These are phyloP conservation scores for Suhomyces wounanorum DNA, from an alignment of 1,139 yeast genomes.

Conservation along the genomic window DNA sequence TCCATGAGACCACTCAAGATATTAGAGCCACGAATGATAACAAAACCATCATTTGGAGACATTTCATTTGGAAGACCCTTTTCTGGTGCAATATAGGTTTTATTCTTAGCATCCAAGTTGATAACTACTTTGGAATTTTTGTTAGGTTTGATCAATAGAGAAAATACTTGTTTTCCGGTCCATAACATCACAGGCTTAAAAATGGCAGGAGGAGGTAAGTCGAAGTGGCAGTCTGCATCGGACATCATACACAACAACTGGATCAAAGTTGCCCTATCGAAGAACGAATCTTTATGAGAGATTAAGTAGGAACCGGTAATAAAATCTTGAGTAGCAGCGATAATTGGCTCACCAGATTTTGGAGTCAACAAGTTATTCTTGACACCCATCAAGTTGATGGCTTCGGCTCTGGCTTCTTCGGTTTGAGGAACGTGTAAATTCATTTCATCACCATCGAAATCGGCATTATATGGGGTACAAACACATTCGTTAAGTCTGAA, in stretches of 20 bases:
- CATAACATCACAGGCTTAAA: slow-evolving; percentile 85
- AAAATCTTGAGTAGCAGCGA: slow-evolving; percentile 99
- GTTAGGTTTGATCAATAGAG: slow-evolving; percentile 84
- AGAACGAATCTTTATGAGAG: slow-evolving; percentile 91
- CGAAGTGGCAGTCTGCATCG: slow-evolving; percentile 85
- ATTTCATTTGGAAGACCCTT: slow-evolving; percentile 78
- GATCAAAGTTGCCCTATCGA: slow-evolving; percentile 80
- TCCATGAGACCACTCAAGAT: slow-evolving; percentile 96
- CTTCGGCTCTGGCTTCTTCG: slow-evolving; percentile 98
- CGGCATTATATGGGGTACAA: slow-evolving; percentile 98
- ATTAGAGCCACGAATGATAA: slow-evolving; percentile 85
- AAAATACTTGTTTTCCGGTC: slow-evolving; percentile 97
- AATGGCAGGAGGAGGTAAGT: slow-evolving; percentile 93
- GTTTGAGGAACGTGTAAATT: slow-evolving; percentile 98
- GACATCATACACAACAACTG: slow-evolving; percentile 94
- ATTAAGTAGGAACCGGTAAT: slow-evolving; percentile 94
- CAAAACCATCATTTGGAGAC: slow-evolving; percentile 97
- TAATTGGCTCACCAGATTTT: slow-evolving; percentile 97
- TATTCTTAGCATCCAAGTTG: slow-evolving; percentile 92
- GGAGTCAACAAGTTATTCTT: slow-evolving; percentile 94
- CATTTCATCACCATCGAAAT: slow-evolving; percentile 99
- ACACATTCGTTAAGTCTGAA: slow-evolving; percentile 97
- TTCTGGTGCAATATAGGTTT: slow-evolving; percentile 75
- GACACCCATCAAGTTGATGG: slow-evolving; percentile 96
- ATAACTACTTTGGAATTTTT: slow-evolving; percentile 73